Base-by-base conservation (phyloP, 1,139 yeast species). In the Saccharomyces uvarum region DNA sequence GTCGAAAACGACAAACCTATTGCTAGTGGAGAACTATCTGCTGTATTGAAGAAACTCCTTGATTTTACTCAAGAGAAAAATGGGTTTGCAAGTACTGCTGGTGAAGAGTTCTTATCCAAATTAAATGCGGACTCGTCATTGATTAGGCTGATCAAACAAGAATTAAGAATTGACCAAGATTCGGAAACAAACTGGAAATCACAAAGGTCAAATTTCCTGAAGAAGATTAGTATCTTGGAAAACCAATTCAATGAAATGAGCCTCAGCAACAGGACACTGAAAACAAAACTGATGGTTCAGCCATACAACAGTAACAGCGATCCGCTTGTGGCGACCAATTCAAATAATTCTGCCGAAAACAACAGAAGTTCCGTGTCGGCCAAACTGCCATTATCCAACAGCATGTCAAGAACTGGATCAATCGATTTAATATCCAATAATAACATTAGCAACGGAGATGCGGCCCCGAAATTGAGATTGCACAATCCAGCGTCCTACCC, bases 401-500 rank as follows among this genome's bases (percentile, higher is more conserved):
- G 19, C 24, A 38, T 38, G 44, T 44, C 53, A 48, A 26, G 38
- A n/a, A 32, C 47, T 33, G 24, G 26, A 19, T 29, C 24, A 49
- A 14, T 27, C 1, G 32, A 47, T 16, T 16, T 47, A 4, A 42
- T 49, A 19, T 49, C 51, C 27, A 42, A 49, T 16, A 33, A 27
- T 14, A 24, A 24, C 14, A 11, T 16, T 13, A 14, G 28, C 14
- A 32, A n/a, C 33, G 21, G 33, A 19, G 47, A 52, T 13, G 46
- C 53, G 16, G 51, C 59, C 4, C 59, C 57, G 11, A 57, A 57
- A 9, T 47, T 63, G 11, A 53, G 56, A 13, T 49, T 63, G 49
- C 67, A 63, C 51, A 63, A 63, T 51, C 67, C 67, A 2, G 53
- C 63, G 14, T 57, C 67, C 3, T 63, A 63, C 42, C 19, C 44